Evolutionary conservation across 306 rosid genomes (phyloP).

Genomic region (Prunus dulcis): DNA sequence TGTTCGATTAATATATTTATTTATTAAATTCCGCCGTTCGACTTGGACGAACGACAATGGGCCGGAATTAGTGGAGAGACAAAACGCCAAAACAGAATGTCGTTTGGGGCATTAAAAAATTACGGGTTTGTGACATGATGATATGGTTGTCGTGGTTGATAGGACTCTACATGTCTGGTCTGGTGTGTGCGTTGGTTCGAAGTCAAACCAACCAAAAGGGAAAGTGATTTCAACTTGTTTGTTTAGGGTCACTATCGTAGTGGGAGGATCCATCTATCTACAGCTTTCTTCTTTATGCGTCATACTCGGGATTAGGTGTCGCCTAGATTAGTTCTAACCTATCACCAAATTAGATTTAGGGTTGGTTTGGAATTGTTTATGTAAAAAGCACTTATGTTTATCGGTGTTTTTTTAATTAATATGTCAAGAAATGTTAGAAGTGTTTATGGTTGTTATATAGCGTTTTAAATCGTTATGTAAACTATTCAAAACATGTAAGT

Average conservation of each 20-base stretch:
- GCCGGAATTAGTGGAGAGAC: not conserved
- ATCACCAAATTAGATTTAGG: not conserved
- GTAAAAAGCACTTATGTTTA: too few relatives aligned
- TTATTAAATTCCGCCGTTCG: not conserved
- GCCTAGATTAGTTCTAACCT: not conserved
- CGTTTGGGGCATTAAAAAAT: not conserved
- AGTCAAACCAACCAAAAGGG: not conserved
- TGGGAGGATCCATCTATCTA: not conserved
- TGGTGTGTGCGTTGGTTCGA: too few relatives aligned
- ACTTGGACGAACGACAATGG: not conserved
- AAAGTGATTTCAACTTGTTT: not conserved
- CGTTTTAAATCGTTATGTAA: rapidly evolving
- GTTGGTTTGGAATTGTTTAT: too few relatives aligned
- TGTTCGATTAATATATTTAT: not conserved
- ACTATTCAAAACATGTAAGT: too few relatives aligned
- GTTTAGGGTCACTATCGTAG: not conserved
- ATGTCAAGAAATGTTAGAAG: too few relatives aligned
- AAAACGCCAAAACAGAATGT: not conserved
- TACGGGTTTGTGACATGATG: not conserved
- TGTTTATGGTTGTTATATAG: too few relatives aligned
- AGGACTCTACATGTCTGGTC: not conserved
- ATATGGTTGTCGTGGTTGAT: not conserved
- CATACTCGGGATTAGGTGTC: not conserved
- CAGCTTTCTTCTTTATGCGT: not conserved
- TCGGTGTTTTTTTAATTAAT: too few relatives aligned